Percentiles rank a stretch among this genome's conserved stretches.
Conservation (phyloP, 176 grass and related monocot genomes). For the Juncus effusus region DNA sequence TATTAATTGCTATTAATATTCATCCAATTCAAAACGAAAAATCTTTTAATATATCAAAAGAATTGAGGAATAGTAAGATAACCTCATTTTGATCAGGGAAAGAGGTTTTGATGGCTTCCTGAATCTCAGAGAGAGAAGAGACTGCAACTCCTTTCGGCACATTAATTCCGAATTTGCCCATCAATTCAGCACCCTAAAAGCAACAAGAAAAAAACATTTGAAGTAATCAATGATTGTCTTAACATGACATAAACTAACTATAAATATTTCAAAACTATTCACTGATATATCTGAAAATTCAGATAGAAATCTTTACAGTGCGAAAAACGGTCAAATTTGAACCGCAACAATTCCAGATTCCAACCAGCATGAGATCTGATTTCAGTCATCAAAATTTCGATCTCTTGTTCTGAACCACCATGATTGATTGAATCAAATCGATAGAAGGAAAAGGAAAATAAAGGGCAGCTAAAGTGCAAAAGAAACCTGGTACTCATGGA, state of each 20-base stretch:
- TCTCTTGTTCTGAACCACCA: background rate
- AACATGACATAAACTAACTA: no score
- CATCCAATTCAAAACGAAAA: no score
- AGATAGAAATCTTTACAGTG: no score
- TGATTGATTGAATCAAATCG: background rate
- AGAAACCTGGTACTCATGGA: conserved; percentile 98
- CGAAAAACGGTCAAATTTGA: no score
- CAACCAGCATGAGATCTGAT: background rate
- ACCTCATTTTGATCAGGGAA: conserved; percentile 93
- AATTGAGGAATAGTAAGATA: conserved; percentile 5
- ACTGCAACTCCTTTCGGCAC: conserved; percentile 69
- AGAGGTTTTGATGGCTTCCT: conserved; percentile 51
- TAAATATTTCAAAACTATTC: no score
- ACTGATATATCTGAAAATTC: no score
- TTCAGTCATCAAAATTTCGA: background rate
- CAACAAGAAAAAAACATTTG: no score
- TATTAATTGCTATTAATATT: background rate
- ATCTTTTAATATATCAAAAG: background rate
- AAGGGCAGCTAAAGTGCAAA: background rate
- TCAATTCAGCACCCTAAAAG: conserved; percentile 86
- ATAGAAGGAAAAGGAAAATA: conserved; percentile 6
- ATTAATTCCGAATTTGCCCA: conserved; percentile 92
- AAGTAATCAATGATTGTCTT: no score
- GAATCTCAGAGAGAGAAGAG: conserved; percentile 61
- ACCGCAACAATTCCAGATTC: background rate